Evolutionary conservation across 2,329 filamentous ascomycete genomes (phyloP), one percentile per base, ranked within the genome.

Genomic region (Alternaria tenuissima): DNA sequence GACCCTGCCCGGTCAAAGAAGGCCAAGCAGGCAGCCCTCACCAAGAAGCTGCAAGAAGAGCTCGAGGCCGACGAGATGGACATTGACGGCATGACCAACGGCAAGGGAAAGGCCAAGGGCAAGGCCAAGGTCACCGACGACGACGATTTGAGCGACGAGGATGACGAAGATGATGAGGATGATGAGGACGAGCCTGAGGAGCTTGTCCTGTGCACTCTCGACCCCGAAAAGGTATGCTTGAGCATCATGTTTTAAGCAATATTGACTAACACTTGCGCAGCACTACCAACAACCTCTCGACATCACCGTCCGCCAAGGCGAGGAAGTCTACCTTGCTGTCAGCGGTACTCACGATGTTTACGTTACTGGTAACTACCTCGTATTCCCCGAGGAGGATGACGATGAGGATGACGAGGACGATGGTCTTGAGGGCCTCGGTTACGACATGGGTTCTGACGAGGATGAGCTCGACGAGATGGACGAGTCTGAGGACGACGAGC

Each of bases 301-400:
- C 81, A 92, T 99, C 80, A 95, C 92, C 66, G 88, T 99, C 77
- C 89, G 88, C 73, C 91, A 97, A 79, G 88, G 91, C 70, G 95
- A 99, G 85, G 88, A 88, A 71, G 90, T 97, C 68, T 97, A 92
- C 86, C 98, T 99, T 85, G 88, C 91, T 77, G 93, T 96, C 68
- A 89, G 87, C 63, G 95, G 95, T 73, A 95, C 92, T 64, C 93
- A 97, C 86, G 88, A 91, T 66, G 86, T 99, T 75, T 95, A 90
- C 83, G 87, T 99, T 62, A 98, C 94, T 64, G 95, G 95, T 72
- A 99, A 99, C 88, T 98, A 97, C 81, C 87, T 99, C 69, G 87
- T 95, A 64, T 85, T 87, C 76, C 84, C 88, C 64, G 85, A 89
- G 60, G 81, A 84, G 58, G 79, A 85, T 47, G 82, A 86, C 41